phyloP scores from a whole-genome alignment of 768 basidiomycete species.

The Pulveroboletus sp. region DNA sequence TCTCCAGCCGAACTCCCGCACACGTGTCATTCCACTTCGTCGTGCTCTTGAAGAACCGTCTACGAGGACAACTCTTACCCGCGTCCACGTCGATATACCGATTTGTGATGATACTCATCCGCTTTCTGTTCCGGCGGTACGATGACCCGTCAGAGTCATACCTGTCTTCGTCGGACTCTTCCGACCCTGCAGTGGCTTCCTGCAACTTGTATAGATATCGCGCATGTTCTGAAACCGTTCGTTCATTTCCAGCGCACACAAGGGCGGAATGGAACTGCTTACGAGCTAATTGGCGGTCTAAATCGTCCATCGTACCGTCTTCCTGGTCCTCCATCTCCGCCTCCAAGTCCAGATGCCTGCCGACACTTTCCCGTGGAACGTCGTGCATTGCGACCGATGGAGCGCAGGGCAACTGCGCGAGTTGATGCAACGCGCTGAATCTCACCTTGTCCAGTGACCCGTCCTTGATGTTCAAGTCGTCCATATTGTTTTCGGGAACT shows the following conservation, averaged over 20 bases:
- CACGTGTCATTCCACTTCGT: constrained; percentile 34
- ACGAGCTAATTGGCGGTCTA: constrained; percentile 73
- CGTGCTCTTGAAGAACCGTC: constrained; percentile 57
- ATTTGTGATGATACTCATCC: constrained; percentile 67
- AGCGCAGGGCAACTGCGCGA: constrained; percentile 59
- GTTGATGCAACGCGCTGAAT: constrained; percentile 54
- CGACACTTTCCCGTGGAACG: constrained; percentile 68
- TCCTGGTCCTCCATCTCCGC: constrained; percentile 37
- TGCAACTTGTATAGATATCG: constrained; percentile 60
- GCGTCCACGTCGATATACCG: constrained; percentile 48
- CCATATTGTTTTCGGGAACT: constrained; percentile 90
- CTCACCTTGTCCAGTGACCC: constrained; percentile 75
- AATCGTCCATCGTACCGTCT: constrained; percentile 44
- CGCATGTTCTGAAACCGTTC: constrained; percentile 48
- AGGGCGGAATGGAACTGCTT: constrained; percentile 26
- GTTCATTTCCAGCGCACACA: not conserved
- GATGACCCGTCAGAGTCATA: constrained; percentile 49
- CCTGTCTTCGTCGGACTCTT: constrained; percentile 46
- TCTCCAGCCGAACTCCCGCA: constrained; percentile 21
- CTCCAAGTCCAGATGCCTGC: constrained; percentile 55
- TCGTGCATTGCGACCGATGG: constrained; percentile 87
- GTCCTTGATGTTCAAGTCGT: constrained; percentile 82
- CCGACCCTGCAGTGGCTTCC: constrained; percentile 42
- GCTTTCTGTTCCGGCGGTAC: constrained; percentile 39
- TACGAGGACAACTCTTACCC: constrained; percentile 30